Evolutionary conservation across 495 filamentous ascomycete species (phyloP), one percentile per base, ranked within the genome.

Genomic region (Annulohypoxylon bovei): DNA sequence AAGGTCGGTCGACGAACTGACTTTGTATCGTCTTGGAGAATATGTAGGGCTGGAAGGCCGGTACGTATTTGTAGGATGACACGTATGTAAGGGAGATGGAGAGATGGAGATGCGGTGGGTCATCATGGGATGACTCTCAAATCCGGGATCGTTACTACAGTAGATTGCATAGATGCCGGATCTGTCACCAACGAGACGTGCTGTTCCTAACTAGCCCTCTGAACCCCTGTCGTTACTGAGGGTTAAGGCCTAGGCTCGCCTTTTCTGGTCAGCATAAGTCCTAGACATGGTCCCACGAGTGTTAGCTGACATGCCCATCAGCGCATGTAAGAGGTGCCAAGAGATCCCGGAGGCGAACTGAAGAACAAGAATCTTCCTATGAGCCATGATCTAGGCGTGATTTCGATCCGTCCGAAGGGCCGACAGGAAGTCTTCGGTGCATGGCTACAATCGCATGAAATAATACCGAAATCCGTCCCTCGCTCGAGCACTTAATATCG

Each of bases 1-100:
- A 67, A 72, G 64, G 22, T 49, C 50, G 33, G 53, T 18, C 54
- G 37, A 53, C 28, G 44, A 30, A 27, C 53, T 39, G 16, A 30
- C 14, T 56, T 46, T 46, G 35, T 61, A 20, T 54, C 12, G n/a
- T 50, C 44, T 32, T 14, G 57, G 28, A 39, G 39, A 30, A 27
- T 59, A 37, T 52, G 65, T 68, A 72, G 60, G 60, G 54, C 70
- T 72, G 60, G 65, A 30, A 28, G 30, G 22, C 40, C 28, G 18
- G 55, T 65, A 60, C 59, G 65, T 68, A 65, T 62, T 56, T 68
- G 53, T 72, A 68, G 39, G 16, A 65, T 63, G 69, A 64, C 64
- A 68, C 60, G 53, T 55, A 47, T 37, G 20, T 55, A 47, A 35
- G 20, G 39, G 16, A 28, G 40, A 16, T 20, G 33, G 33, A 40